phyloP scores from a whole-genome alignment of 176 grass and related monocot species.

The Areca catechu region DNA sequence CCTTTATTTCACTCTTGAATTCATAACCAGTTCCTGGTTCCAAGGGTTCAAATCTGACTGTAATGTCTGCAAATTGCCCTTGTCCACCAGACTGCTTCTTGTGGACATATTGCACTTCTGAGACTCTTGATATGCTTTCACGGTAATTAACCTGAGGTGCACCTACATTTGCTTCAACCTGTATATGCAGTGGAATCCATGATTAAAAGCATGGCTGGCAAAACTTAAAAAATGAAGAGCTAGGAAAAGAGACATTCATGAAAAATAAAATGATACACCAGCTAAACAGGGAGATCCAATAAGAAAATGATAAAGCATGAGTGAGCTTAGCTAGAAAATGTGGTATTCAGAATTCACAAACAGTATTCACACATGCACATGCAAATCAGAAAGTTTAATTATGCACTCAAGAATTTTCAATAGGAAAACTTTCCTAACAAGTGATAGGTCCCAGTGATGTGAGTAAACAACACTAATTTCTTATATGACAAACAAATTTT shows the following conservation, averaged over 20 bases:
- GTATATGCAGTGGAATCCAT: slow-evolving; percentile 13
- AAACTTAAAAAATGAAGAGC: background rate
- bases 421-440: too few relatives aligned
- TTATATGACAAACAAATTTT: too few relatives aligned
- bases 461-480: too few relatives aligned
- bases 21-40: slow-evolving; percentile 90
- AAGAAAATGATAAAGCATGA: background rate
- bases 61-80: slow-evolving; percentile 93
- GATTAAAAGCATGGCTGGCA: background rate
- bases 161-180: slow-evolving; percentile 95
- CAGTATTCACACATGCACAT: background rate
- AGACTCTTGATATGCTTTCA: slow-evolving; percentile 88
- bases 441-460: too few relatives aligned
- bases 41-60: slow-evolving; percentile 79
- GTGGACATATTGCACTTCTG: slow-evolving; percentile 77
- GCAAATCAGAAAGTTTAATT: background rate
- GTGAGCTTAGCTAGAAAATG: too few relatives aligned
- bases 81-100: slow-evolving; percentile 96
- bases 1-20: slow-evolving; percentile 96
- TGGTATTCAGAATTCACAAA: too few relatives aligned
- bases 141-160: slow-evolving; percentile 99
- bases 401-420: too few relatives aligned
- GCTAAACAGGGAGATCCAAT: background rate
- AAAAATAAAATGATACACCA: background rate
- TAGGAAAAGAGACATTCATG: too few relatives aligned